A percentile compares a stretch with the other conserved stretches of the same genome.
Conservation (phyloP, 2,329 filamentous ascomycete genomes). For the Diaporthe sp. region DNA sequence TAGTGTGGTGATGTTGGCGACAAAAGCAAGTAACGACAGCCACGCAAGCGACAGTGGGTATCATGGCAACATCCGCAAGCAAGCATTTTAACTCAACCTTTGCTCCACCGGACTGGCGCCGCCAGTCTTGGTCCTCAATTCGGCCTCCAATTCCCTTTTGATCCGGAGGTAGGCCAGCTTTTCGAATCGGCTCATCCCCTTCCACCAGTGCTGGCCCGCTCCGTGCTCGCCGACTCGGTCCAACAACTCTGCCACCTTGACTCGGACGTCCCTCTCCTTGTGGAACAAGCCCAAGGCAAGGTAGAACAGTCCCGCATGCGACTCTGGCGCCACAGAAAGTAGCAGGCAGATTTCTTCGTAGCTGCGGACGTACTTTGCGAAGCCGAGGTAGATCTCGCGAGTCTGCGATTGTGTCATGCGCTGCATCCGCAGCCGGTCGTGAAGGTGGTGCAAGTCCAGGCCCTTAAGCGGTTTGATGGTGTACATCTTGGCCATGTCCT, state of each 20-base stretch:
- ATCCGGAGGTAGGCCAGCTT: conserved; percentile 88
- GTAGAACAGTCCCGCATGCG: conserved; percentile 91
- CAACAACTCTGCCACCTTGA: conserved; percentile 83
- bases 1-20: conserved; percentile 8
- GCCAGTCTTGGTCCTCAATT: conserved; percentile 60
- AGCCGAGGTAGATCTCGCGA: conserved; percentile 86
- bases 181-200: conserved; percentile 85
- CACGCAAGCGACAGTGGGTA: conserved; percentile 37
- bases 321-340: conserved; percentile 85
- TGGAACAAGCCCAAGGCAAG: conserved; percentile 93
- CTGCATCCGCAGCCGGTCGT: conserved; percentile 89
- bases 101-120: conserved; percentile 53
- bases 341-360: conserved; percentile 91
- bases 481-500: conserved; percentile 78
- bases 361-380: conserved; percentile 80
- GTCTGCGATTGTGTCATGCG: conserved; percentile 83
- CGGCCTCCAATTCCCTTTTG: conserved; percentile 74
- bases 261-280: conserved; percentile 83
- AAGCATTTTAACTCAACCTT: conserved; percentile 61
- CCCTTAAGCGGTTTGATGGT: conserved; percentile 78
- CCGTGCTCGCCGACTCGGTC: conserved; percentile 89
- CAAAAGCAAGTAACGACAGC: conserved; percentile 32
- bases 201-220: conserved; percentile 95
- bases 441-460: conserved; percentile 92
- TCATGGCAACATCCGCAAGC: conserved; percentile 31